Percentiles rank a stretch among this genome's conserved stretches.
Conservation (phyloP, 73 alveolate genomes). For the Breviolum minutum region DNA sequence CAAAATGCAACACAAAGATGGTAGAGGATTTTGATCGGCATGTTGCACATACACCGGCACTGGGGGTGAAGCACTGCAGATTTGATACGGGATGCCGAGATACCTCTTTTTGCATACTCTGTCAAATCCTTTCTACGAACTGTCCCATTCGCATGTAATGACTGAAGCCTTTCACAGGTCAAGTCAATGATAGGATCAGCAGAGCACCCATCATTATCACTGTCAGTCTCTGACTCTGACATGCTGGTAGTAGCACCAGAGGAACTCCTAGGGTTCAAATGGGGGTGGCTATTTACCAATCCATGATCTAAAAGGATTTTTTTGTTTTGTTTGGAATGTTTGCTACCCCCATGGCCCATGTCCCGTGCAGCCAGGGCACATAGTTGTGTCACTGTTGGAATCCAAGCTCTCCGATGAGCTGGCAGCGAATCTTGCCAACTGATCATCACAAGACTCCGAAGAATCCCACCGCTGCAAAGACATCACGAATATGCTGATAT, state of each 20-base stretch:
- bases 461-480: conserved; percentile 1
- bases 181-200: neutral
- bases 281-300: neutral
- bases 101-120: neutral
- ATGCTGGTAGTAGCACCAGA: neutral
- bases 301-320: neutral
- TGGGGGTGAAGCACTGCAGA: neutral
- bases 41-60: neutral
- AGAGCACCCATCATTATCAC: neutral
- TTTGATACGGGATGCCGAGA: neutral
- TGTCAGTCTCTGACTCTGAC: neutral
- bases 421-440: neutral
- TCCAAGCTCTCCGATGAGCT: neutral
- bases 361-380: neutral
- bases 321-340: neutral
- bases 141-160: neutral
- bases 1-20: neutral
- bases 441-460: neutral
- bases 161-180: neutral
- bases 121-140: neutral
- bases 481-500: neutral
- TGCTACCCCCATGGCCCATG: neutral
- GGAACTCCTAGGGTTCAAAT: neutral
- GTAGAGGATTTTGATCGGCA: neutral
- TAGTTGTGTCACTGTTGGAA: neutral